Evolutionary conservation across 139 green algal species (phyloP).

Genomic region (Micromonas commoda): DNA sequence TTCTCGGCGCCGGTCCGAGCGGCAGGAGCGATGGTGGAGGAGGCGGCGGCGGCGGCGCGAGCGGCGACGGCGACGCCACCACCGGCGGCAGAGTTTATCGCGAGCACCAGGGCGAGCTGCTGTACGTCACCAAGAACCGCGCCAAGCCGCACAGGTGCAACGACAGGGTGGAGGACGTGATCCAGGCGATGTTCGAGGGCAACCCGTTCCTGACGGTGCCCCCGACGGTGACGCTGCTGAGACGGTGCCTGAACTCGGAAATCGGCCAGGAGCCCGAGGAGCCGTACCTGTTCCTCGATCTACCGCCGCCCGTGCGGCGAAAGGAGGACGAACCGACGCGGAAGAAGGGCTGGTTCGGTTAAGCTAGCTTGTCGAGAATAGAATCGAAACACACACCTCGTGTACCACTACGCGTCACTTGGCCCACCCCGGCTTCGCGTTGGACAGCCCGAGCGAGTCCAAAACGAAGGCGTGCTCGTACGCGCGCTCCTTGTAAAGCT

Average conservation of each 20-base stretch:
- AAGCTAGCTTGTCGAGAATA: too few species aligned
- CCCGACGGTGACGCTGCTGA: background rate
- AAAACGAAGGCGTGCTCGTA: constrained; percentile 72
- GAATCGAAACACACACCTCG: too few species aligned
- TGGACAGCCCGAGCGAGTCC: background rate
- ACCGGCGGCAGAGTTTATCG: background rate
- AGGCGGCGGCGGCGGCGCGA: too few species aligned
- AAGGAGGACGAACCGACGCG: background rate
- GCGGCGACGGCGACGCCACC: background rate
- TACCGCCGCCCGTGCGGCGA: background rate
- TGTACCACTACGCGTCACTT: background rate
- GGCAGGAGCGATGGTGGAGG: background rate
- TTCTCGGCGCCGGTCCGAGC: too few species aligned
- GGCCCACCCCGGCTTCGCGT: background rate
- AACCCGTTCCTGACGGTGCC: constrained; percentile 12
- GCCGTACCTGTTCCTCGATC: constrained; percentile 7
- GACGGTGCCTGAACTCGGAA: background rate
- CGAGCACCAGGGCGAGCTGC: background rate
- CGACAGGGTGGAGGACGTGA: constrained; percentile 16
- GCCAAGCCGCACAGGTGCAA: constrained; percentile 11
- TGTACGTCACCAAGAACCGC: background rate
- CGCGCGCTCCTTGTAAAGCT: constrained; percentile 48
- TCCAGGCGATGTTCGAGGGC: background rate
- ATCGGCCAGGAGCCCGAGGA: background rate
- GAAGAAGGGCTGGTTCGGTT: background rate